phyloP scores from a whole-genome alignment of 2,329 filamentous ascomycete species.

The Chalaropsis ovoidea region DNA sequence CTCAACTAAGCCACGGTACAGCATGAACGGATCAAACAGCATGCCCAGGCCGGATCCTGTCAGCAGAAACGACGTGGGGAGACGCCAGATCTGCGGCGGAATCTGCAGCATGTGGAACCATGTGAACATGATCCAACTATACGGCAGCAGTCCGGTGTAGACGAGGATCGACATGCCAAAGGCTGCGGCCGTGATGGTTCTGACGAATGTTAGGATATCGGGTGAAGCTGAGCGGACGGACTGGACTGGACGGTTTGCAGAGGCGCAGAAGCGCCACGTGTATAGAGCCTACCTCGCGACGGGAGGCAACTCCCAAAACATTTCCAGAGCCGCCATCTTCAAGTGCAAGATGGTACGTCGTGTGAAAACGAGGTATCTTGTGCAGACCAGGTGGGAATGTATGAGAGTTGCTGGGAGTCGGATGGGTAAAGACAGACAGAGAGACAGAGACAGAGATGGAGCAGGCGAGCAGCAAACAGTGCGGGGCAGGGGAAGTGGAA shows the following conservation, averaged over 20 bases:
- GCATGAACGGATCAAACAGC: slow-evolving; percentile 62
- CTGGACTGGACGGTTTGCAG: neutral
- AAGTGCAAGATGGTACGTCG: slow-evolving; percentile 24
- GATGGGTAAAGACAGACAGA: slow-evolving; percentile 25
- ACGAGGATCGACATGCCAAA: slow-evolving; percentile 52
- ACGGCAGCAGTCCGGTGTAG: slow-evolving; percentile 45
- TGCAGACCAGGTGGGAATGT: slow-evolving; percentile 9
- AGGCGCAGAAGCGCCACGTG: slow-evolving; percentile 3
- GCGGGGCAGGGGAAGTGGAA: neutral
- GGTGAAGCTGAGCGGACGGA: slow-evolving; percentile 27
- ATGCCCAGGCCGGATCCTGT: slow-evolving; percentile 39
- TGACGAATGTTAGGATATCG: slow-evolving; percentile 32
- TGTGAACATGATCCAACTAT: slow-evolving; percentile 44
- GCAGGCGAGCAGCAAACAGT: slow-evolving; percentile 25
- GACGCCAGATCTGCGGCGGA: slow-evolving; percentile 38
- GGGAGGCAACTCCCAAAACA: slow-evolving; percentile 36
- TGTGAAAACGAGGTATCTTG: slow-evolving; percentile 5
- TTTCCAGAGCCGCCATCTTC: slow-evolving; percentile 28
- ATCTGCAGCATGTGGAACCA: slow-evolving; percentile 43
- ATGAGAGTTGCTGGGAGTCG: slow-evolving; percentile 18
- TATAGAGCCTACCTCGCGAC: slow-evolving; percentile 35
- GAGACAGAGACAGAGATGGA: slow-evolving; percentile 17
- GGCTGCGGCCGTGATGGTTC: slow-evolving; percentile 55
- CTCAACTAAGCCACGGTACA: slow-evolving; percentile 67
- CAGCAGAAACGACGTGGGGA: slow-evolving; percentile 37